Evolutionary conservation across 169 alveolate genomes (phyloP).

Genomic region (Condylostoma magnum): DNA sequence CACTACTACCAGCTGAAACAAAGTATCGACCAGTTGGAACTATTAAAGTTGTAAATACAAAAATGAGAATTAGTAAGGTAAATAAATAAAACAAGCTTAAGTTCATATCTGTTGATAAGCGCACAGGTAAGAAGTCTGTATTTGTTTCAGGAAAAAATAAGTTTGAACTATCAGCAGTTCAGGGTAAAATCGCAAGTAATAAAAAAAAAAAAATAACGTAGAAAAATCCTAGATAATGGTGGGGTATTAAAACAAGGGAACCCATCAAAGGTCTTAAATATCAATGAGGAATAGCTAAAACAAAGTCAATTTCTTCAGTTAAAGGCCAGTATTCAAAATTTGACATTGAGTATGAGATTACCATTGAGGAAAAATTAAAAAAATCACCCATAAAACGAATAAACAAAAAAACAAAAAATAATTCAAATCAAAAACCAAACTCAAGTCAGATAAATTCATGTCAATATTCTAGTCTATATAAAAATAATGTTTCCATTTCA

Average conservation of each 20-base stretch:
- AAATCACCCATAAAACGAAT: not conserved
- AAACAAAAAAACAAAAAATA: not conserved
- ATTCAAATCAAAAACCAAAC: not conserved
- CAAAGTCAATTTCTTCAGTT: slow-evolving; percentile 15
- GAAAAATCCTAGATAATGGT: slow-evolving; percentile 20
- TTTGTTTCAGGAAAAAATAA: not conserved
- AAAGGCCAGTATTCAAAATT: slow-evolving; percentile 18
- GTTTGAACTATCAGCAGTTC: not conserved
- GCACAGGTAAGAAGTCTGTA: not conserved
- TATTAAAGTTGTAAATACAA: not conserved
- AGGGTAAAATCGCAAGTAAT: not conserved
- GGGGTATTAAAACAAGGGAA: slow-evolving; percentile 18
- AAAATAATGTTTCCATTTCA: slow-evolving; percentile 1
- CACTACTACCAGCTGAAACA: slow-evolving; percentile 6
- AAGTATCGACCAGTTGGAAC: slow-evolving; percentile 20
- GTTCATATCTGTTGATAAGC: not conserved
- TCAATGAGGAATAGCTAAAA: slow-evolving; percentile 23
- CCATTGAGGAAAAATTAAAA: not conserved
- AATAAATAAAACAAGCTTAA: not conserved
- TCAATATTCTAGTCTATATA: not conserved
- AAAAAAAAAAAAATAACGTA: not conserved
- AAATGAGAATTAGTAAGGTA: not conserved
- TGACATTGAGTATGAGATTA: not conserved
- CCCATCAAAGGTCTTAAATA: slow-evolving; percentile 17
- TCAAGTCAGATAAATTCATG: slow-evolving; percentile 6